These are phyloP conservation scores for Lipomyces mesembrius DNA, from an alignment of 805 yeast genomes.

Conservation along the genomic window DNA sequence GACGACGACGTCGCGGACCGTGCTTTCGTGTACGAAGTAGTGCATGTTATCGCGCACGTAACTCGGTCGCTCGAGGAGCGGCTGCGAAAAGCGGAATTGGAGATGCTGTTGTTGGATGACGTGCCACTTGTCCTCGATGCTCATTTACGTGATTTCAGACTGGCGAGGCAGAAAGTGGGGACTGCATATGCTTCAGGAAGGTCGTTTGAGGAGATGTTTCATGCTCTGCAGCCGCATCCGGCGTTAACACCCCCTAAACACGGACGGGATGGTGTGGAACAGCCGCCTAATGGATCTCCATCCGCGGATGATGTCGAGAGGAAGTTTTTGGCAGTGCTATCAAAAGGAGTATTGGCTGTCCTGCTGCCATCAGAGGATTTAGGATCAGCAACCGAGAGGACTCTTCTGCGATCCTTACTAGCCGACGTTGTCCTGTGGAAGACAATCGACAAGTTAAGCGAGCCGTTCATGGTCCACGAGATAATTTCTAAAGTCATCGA, in stretches of 20 bases:
- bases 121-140: slow-evolving; percentile 50
- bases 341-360: slow-evolving; percentile 46
- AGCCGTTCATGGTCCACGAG: slow-evolving; percentile 59
- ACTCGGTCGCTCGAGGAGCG: slow-evolving; percentile 49
- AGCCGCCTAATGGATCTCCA: neutral
- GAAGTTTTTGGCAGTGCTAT: slow-evolving; percentile 48
- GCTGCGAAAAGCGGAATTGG: slow-evolving; percentile 45
- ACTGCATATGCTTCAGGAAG: slow-evolving; percentile 46
- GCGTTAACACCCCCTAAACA: slow-evolving; percentile 42
- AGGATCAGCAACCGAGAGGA: slow-evolving; percentile 49
- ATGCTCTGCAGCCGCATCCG: slow-evolving; percentile 46
- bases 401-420: slow-evolving; percentile 50
- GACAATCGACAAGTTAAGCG: slow-evolving; percentile 52
- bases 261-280: neutral
- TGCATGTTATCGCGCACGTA: slow-evolving; percentile 49
- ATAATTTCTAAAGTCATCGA: slow-evolving; percentile 45
- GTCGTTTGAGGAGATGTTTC: slow-evolving; percentile 47
- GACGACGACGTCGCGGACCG: slow-evolving; percentile 45
- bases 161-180: slow-evolving; percentile 42
- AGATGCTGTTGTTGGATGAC: slow-evolving; percentile 52
- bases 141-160: slow-evolving; percentile 47
- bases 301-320: slow-evolving; percentile 37
- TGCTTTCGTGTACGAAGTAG: slow-evolving; percentile 51
- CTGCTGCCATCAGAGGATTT: slow-evolving; percentile 51
- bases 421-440: slow-evolving; percentile 52